Evolutionary conservation across 2,329 filamentous ascomycete genomes (phyloP).

Genomic region (Botrytis hyacinthi): DNA sequence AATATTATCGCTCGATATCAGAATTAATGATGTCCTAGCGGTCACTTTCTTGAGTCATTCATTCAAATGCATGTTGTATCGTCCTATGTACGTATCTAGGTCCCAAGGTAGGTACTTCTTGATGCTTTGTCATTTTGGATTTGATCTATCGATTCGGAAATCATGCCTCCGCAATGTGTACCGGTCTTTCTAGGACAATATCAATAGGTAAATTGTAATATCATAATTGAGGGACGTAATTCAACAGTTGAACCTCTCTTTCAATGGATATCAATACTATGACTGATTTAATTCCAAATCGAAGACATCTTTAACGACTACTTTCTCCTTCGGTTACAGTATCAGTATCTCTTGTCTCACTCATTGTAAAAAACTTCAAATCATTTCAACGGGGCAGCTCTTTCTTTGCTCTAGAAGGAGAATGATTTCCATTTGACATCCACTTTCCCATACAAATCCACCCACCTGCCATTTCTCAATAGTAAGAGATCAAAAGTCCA

Average conservation of each 20-base stretch:
- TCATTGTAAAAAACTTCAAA: neutral
- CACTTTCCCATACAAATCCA: slow-evolving; percentile 6
- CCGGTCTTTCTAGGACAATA: neutral
- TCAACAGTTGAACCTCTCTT: neutral
- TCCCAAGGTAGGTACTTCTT: neutral
- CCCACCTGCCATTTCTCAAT: neutral
- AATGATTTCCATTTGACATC: slow-evolving; percentile 7
- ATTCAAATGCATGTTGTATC: slow-evolving; percentile 1
- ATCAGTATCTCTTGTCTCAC: slow-evolving; percentile 17
- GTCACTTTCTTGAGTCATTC: neutral
- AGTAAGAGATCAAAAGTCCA: slow-evolving; percentile 1
- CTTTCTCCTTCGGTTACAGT: neutral
- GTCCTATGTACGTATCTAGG: neutral
- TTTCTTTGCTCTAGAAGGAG: neutral
- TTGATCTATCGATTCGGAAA: neutral
- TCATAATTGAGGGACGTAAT: neutral
- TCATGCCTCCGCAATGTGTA: neutral
- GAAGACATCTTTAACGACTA: neutral
- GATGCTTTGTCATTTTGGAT: neutral
- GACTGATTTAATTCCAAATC: slow-evolving; percentile 1
- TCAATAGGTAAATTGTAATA: neutral
- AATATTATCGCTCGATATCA: neutral
- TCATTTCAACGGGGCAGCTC: neutral
- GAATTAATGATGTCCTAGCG: slow-evolving; percentile 8
- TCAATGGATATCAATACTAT: neutral